A percentile compares a stretch with the other conserved stretches of the same genome.
Conservation (phyloP, 2,329 filamentous ascomycete species). For the Hymenoscyphus salicellus region DNA sequence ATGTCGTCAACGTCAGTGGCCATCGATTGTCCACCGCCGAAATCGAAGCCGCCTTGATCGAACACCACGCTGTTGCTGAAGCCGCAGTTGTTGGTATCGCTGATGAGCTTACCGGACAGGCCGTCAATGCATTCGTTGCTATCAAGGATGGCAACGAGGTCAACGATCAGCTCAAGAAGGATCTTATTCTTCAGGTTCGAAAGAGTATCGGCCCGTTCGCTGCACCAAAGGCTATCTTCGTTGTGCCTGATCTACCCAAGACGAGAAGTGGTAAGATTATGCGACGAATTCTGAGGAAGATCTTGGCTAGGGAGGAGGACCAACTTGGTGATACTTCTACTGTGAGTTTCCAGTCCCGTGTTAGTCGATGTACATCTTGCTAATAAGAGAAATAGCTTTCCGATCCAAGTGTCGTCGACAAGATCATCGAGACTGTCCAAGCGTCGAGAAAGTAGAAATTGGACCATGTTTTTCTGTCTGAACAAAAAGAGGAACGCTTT, state of each 20-base stretch:
- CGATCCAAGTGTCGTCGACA: slow-evolving; percentile 83
- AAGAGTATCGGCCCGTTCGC: slow-evolving; percentile 98
- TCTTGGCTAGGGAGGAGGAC: slow-evolving; percentile 93
- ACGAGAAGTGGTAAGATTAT: slow-evolving; percentile 98
- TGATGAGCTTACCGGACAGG: slow-evolving; percentile 94
- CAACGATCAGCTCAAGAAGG: slow-evolving; percentile 81
- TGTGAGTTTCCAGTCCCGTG: slow-evolving; percentile 43
- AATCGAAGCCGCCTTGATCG: slow-evolving; percentile 93
- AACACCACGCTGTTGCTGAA: slow-evolving; percentile 86
- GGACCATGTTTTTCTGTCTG: too few species aligned
- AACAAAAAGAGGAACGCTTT: too few species aligned
- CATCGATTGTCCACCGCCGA: slow-evolving; percentile 96
- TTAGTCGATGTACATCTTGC: neutral
- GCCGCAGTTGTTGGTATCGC: slow-evolving; percentile 90
- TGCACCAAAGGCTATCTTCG: slow-evolving; percentile 87
- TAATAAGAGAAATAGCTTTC: slow-evolving; percentile 59
- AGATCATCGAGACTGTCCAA: slow-evolving; percentile 76
- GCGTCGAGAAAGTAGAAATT: slow-evolving; percentile 19
- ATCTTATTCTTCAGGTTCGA: slow-evolving; percentile 89
- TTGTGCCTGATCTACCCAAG: slow-evolving; percentile 93
- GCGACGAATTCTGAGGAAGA: slow-evolving; percentile 95
- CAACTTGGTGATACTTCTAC: slow-evolving; percentile 91
- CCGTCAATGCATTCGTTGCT: slow-evolving; percentile 93
- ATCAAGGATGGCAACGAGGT: slow-evolving; percentile 81
- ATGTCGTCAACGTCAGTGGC: slow-evolving; percentile 96